Base-by-base conservation (phyloP, 306 rosid genomes). In the Canavalia ensiformis region DNA sequence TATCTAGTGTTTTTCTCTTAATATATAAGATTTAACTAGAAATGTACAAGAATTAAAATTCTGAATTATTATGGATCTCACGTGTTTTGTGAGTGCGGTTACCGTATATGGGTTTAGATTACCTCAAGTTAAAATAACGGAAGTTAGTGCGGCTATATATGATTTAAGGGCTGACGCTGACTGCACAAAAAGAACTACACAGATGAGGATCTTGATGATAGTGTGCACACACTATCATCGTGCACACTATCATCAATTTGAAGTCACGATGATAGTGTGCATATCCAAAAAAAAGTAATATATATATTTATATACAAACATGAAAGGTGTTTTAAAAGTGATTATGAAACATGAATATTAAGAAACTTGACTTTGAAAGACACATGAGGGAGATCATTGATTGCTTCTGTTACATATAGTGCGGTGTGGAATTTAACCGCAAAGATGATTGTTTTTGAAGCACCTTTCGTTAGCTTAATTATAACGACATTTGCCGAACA, bases 391-490 rank as follows among this genome's bases (percentile, higher is more conserved):
- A 11, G 12, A 57, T 12, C 30, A 30, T 34, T 34, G 1, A 18
- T 18, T 18, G 25, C 25, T 18, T 18, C 18, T 54, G 41, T 42
- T 42, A 41, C 57, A 3, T 64, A 34, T 34, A 49, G 39, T 18
- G 62, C 8, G 45, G 3, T 37, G 41, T 0, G 25, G 45, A 49
- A 0, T n/a, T 71, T n/a, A 13, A 51, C 9, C 2, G 9, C 6
- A 55, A 18, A 18, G 55, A 45, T 25, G 9, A 18, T 54, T 60
- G 29, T 44, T 56, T 78, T 33, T 10, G 6, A 68, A 68, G 42
- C 12, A 68, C 50, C 69, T 33, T 66, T 25, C 3, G 12, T 6
- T 66, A 31, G 57, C 67, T 68, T 82, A 9, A 39, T 49, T 35
- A 6, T 74, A 66, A 75, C 44, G 64, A 0, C 65, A 39, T 35